phyloP scores from a whole-genome alignment of 164 flowering plant genomes.

The Sedum album region DNA sequence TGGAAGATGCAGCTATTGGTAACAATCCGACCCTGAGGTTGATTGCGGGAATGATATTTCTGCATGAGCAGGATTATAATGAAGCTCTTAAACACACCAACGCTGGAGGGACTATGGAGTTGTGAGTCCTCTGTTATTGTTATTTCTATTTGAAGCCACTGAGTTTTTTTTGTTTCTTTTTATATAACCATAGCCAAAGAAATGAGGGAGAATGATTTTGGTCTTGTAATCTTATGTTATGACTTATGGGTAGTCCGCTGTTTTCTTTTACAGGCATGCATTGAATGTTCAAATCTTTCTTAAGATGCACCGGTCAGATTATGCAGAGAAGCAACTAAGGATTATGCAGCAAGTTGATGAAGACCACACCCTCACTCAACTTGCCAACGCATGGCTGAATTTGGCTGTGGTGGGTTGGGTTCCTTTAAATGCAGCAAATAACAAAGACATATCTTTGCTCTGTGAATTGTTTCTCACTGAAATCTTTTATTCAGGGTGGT shows the following conservation, averaged over 20 bases:
- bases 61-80: neutral
- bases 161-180: neutral
- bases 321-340: neutral
- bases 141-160: neutral
- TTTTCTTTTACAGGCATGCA: neutral
- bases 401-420: neutral
- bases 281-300: neutral
- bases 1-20: neutral
- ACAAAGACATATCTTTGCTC: neutral
- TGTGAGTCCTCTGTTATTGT: slow-evolving; percentile 37
- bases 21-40: slow-evolving; percentile 31
- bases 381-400: neutral
- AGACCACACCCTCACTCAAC: neutral
- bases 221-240: neutral
- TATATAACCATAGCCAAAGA: no score
- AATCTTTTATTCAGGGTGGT: slow-evolving; percentile 63
- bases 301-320: neutral
- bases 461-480: neutral
- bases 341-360: neutral
- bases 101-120: slow-evolving; percentile 84
- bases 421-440: neutral
- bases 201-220: neutral
- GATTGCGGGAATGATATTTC: slow-evolving; percentile 61
- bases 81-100: neutral
- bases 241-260: neutral